These are phyloP conservation scores for Singerocomus inundabilis DNA, from an alignment of 1,284 basidiomycete species.

Conservation along the genomic window DNA sequence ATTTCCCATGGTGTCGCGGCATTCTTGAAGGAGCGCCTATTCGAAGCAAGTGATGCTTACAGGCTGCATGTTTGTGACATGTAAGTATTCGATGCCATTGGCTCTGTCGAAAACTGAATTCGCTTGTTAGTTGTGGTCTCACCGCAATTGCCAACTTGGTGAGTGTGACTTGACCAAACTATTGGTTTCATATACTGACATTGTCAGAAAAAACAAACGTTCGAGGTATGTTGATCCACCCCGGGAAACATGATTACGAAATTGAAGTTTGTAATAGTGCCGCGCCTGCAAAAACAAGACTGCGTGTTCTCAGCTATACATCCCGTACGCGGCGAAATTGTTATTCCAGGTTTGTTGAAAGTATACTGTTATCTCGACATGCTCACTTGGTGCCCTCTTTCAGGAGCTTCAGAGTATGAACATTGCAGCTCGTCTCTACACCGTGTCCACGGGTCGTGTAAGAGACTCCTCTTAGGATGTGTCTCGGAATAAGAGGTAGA, in stretches of 20 bases:
- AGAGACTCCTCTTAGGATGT: conserved; percentile 45
- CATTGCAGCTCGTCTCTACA: conserved; percentile 81
- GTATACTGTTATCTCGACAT: not conserved
- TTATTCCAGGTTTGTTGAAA: conserved; percentile 74
- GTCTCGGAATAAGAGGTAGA: conserved; percentile 4
- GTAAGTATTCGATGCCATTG: conserved; percentile 46
- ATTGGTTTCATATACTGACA: conserved; percentile 9
- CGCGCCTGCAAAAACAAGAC: conserved; percentile 96
- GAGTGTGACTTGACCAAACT: conserved; percentile 29
- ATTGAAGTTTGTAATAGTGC: conserved; percentile 44
- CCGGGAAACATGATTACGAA: not conserved
- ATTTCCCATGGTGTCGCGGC: conserved; percentile 98
- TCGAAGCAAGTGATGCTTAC: conserved; percentile 94
- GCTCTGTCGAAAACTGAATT: conserved; percentile 7
- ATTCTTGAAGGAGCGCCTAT: conserved; percentile 94
- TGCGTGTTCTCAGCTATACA: conserved; percentile 86
- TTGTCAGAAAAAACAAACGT: conserved; percentile 79
- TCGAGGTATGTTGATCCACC: conserved; percentile 49
- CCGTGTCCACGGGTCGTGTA: conserved; percentile 79
- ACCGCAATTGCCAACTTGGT: conserved; percentile 94
- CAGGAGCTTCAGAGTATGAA: conserved; percentile 92
- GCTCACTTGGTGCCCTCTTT: conserved; percentile 5
- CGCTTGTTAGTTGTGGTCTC: conserved; percentile 72
- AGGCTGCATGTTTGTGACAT: conserved; percentile 95
- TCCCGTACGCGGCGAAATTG: conserved; percentile 90